Evolutionary conservation across 129 eudicot species (phyloP), one percentile per base, ranked within the genome.

Genomic region (Pulicaria dysenterica): DNA sequence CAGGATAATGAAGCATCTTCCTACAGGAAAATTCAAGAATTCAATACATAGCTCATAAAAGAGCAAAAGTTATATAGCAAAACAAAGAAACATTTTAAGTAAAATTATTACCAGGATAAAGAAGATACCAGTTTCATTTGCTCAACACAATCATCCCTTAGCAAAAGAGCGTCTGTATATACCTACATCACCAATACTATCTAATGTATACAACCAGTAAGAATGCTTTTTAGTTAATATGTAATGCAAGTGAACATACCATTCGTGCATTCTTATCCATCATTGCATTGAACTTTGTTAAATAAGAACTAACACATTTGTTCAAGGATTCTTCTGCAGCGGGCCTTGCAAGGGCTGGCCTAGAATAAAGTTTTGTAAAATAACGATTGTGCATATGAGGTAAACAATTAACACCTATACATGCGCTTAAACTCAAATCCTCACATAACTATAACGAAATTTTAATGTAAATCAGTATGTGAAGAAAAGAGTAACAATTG

Each of bases 41-140:
- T 63, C 39, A 60, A 65, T 57, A 76, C 9, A 47, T 54, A 57
- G 16, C 54, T 19, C 31, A 64, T 9, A 15, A 40, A 37, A 39
- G 48, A 60, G 40, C 2, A 24, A 60, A 38, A 16, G 51, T 10
- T 73, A 5, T 36, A 50, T 17, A 12, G 17, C 47, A 58, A 50
- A 24, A 12, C 12, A 7, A 41, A 43, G 67, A 77, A 67, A 69
- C 31, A 58, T 49, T 79, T 16, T 42, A 49, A 73, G 85, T 70
- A 37, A 72, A 77, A 56, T 64, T 67, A 84, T 79, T 81, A 83
- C 84, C 86, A 79, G 86, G 87, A 85, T 68, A 86, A 81, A 87
- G 74, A 70, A 77, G 80, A 81, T 87, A 87, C 96, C 96, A 89
- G 89, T 83, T 81, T 84, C 81, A 76, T 54, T 67, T 73, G 72